Base-by-base conservation (phyloP, 805 yeast species). In the Scheffersomyces stipitis region DNA sequence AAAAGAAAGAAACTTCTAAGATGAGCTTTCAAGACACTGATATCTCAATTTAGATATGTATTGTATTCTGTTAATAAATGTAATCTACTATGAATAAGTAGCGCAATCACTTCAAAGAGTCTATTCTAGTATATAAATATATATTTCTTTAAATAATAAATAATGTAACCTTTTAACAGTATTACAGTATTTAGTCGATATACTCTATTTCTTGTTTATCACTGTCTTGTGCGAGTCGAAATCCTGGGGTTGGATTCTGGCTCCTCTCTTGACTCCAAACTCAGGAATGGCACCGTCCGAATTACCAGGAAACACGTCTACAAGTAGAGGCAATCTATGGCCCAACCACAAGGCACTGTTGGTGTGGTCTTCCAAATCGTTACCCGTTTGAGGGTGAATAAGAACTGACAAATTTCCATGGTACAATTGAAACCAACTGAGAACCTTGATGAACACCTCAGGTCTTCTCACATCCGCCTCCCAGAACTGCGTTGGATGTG, bases 311-410 rank as follows among this genome's bases (percentile, higher is more conserved):
- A 56, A 48, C 10, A 49, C 31, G 8, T 43, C 40, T 5, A 43
- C 18, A 5, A 53, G 31, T 4, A 61, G 26, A 2, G 54, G 53
- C 29, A 55, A 39, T 28, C 43, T 48, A 4, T 47, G 48, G 2
- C 64, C 65, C 26, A 61, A 41, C 66, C 66, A 60, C 8, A 61
- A 41, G 1, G 64, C 65, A 17, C 54, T 40, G 15, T 27, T 23
- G 15, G 64, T 52, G 40, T 61, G 66, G 36, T 61, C 65, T 27
- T 28, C 10, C 4, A 49, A 29, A 33, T 56, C 60, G 30, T 53
- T 43, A 5, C 66, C 66, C 12, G 65, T 58, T 32, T 61, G 64
- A 4, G 64, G 65, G 34, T 60, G 66, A 31, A 61, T 56, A 34
- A 60, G 46, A 5, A 61, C 65, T 17, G 64, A 56, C 18, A 61